Evolutionary conservation across 2,329 filamentous ascomycete species (phyloP), one percentile per base, ranked within the genome.

Genomic region (Sporothrix globosa): DNA sequence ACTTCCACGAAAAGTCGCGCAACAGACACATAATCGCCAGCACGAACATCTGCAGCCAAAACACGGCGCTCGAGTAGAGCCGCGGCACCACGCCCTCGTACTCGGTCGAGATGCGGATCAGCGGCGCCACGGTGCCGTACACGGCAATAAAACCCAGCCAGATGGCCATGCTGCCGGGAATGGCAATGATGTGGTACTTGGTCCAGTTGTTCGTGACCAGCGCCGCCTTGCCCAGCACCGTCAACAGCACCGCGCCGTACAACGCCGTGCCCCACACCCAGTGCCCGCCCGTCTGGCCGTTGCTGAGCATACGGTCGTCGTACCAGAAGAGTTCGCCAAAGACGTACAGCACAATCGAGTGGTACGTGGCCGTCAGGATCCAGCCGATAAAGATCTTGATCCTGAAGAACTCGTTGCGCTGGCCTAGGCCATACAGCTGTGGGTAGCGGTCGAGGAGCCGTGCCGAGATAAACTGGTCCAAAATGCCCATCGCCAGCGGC

Each of bases 211-310:
- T 97, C 27, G 95, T 97, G 74, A 98, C 92, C 72, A 99, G 86
- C 0, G 93, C 93, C 3, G 96, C 96, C 82, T 99, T 99, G 73
- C 93, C 92, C 4, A 99, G 88, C 0, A 98, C 95, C 0, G 96
- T 98, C 30, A 94, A 88, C 27, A 99, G 87, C n/a, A 93, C 93
- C 7, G 96, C 90, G 1, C 93, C 97, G 82, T 99, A 99, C 30
- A 97, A 85, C n/a, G 91, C 90, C 6, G 93, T 93, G 70, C 95
- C 96, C 96, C 96, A 99, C 3, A 98, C 92, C 96, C 96, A 99
- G 79, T 98, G 96, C 1, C 95, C 96, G 11, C 92, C 92, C 17
- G 90, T 88, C 76, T 90, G 90, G 73, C 96, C 95, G 78, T 98
- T 90, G 54, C 84, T 82, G 75, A 93, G 88, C 2, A 92, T 88